phyloP scores from a whole-genome alignment of 2,329 filamentous ascomycete genomes.

The Sporothrix phasma region DNA sequence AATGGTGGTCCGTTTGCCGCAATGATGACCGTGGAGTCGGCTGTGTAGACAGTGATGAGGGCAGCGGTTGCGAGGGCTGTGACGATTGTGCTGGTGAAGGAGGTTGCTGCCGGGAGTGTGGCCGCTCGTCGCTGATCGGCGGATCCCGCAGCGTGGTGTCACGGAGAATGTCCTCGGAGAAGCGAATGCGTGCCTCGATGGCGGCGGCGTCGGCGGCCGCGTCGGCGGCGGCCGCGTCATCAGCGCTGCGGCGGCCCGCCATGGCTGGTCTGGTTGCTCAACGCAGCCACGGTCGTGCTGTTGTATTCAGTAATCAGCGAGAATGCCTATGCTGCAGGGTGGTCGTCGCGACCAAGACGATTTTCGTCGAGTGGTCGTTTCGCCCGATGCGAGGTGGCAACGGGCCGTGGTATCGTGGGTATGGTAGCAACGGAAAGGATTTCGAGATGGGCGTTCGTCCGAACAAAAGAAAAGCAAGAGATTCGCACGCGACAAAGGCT shows the following conservation, averaged over 20 bases:
- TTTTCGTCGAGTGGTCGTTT: background rate
- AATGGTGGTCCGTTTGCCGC: background rate
- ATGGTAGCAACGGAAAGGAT: background rate
- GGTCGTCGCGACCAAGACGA: background rate
- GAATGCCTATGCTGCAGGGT: background rate
- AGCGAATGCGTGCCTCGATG: conserved; percentile 20
- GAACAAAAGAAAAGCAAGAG: background rate
- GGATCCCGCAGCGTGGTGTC: conserved; percentile 7
- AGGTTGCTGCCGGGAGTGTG: background rate
- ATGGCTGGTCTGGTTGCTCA: conserved; percentile 6
- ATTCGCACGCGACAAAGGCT: background rate
- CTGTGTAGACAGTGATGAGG: background rate
- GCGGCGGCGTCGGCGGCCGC: background rate
- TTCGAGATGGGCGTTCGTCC: background rate
- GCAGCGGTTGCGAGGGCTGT: background rate
- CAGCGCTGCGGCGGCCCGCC: conserved; percentile 14
- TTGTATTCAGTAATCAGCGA: background rate
- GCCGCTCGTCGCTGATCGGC: background rate
- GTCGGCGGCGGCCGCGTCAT: conserved; percentile 7
- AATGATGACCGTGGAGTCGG: background rate
- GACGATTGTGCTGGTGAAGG: background rate
- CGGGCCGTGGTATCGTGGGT: background rate
- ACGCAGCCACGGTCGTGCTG: background rate
- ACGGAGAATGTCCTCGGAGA: conserved; percentile 21
- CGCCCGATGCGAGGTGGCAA: background rate